Evolutionary conservation across 805 yeast species (phyloP).

Genomic region (Nakazawaea peltata): DNA sequence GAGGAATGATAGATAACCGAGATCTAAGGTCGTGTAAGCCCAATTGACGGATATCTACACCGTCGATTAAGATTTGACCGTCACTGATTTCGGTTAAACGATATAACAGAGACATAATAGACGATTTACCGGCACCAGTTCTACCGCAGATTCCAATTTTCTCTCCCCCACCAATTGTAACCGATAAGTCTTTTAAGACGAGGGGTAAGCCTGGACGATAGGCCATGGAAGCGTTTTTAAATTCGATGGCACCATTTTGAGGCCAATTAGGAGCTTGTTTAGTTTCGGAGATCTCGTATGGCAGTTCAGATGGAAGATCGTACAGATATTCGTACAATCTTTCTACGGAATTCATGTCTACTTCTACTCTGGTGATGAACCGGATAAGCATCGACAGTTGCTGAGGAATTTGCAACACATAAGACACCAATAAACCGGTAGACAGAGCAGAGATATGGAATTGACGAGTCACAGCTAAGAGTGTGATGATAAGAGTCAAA

Average conservation of each 20-base stretch:
- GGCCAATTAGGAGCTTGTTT: constrained; percentile 59
- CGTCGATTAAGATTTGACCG: constrained; percentile 54
- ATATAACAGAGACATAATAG: constrained; percentile 65
- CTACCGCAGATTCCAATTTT: constrained; percentile 63
- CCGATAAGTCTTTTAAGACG: constrained; percentile 49
- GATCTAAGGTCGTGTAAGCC: constrained; percentile 66
- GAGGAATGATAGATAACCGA: constrained; percentile 74
- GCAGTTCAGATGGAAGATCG: constrained; percentile 52
- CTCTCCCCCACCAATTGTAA: constrained; percentile 41
- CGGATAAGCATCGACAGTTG: constrained; percentile 39
- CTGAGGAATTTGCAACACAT: constrained; percentile 52
- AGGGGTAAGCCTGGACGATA: constrained; percentile 60
- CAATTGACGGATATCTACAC: constrained; percentile 49
- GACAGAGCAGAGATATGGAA: constrained; percentile 51
- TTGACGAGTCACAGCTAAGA: constrained; percentile 52
- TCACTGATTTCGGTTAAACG: constrained; percentile 52
- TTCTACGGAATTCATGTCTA: constrained; percentile 54
- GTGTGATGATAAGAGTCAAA: constrained; percentile 38
- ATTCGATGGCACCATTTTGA: constrained; percentile 45
- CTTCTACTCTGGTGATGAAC: constrained; percentile 40
- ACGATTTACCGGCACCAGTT: constrained; percentile 69
- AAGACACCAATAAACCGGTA: constrained; percentile 54
- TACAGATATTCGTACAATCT: constrained; percentile 54
- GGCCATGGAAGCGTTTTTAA: constrained; percentile 46
- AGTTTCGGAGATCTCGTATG: constrained; percentile 30